A percentile compares a stretch with the other conserved stretches of the same genome.
phyloP scores from a whole-genome alignment of 257 asterid genomes.

The Fraxinus americana region DNA sequence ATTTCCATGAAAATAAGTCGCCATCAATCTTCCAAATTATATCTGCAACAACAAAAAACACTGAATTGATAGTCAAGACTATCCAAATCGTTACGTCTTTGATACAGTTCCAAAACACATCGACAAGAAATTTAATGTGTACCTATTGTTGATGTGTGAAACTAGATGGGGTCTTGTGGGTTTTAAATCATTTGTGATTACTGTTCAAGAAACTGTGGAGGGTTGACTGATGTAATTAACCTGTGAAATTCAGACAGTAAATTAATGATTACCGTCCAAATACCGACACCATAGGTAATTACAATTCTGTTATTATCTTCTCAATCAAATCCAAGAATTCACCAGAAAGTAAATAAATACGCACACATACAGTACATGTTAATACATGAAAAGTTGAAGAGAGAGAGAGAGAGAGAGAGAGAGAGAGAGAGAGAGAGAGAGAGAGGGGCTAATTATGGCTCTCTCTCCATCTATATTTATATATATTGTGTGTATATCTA shows the following conservation, averaged over 20 bases:
- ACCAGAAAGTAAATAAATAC: not conserved
- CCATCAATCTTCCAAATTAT: constrained; percentile 47
- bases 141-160: not conserved
- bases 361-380: too few relatives aligned
- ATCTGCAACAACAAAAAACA: not conserved
- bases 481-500: too few relatives aligned
- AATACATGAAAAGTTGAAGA: not conserved
- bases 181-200: constrained; percentile 42
- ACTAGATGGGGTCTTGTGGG: constrained; percentile 10
- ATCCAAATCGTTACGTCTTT: not conserved
- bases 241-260: constrained; percentile 8
- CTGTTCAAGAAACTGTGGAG: constrained; percentile 13
- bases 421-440: not conserved
- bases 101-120: not conserved
- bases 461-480: too few relatives aligned
- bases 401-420: not conserved
- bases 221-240: constrained; percentile 28
- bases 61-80: too few relatives aligned
- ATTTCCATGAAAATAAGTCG: constrained; percentile 82
- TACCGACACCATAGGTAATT: not conserved
- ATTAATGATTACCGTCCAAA: constrained; percentile 23
- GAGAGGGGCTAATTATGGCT: too few relatives aligned
- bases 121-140: constrained; percentile 7
- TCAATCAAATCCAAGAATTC: not conserved
- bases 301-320: not conserved